Percentiles rank a stretch among this genome's conserved stretches.
Evolutionary conservation across 345 rosid species (phyloP).

Genomic region (Salix caprea): DNA sequence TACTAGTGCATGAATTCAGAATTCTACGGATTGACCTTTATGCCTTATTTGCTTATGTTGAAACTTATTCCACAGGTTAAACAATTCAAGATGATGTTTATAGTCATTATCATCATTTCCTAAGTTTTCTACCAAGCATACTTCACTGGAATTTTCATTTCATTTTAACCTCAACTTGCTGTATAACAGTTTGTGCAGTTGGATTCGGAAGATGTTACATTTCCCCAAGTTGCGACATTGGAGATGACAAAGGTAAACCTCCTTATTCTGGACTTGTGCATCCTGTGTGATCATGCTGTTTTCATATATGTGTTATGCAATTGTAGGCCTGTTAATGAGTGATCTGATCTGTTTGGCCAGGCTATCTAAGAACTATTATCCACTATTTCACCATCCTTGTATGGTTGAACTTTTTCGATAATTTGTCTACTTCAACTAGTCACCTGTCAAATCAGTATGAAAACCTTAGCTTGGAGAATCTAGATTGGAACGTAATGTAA

Average conservation of each 20-base stretch:
- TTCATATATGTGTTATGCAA: neutral
- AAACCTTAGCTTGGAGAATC: slow-evolving; percentile 1
- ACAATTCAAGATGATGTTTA: neutral
- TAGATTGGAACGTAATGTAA: neutral
- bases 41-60: neutral
- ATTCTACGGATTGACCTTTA: neutral
- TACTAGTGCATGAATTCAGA: neutral
- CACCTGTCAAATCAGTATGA: neutral
- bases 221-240: slow-evolving; percentile 42
- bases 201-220: slow-evolving; percentile 58
- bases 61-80: neutral
- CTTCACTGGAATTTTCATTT: neutral
- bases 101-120: neutral
- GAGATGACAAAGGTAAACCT: slow-evolving; percentile 49
- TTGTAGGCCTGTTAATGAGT: neutral
- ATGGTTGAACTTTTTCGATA: neutral
- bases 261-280: neutral
- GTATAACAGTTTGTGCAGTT: slow-evolving; percentile 46
- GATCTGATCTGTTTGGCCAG: neutral
- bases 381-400: neutral
- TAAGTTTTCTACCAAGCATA: neutral
- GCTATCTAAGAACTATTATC: neutral
- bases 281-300: neutral
- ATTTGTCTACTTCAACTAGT: neutral
- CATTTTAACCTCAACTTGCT: slow-evolving; percentile 10